Evolutionary conservation across 2,329 filamentous ascomycete genomes (phyloP), one percentile per base, ranked within the genome.

Genomic region (Thielaviopsis ethacetica): DNA sequence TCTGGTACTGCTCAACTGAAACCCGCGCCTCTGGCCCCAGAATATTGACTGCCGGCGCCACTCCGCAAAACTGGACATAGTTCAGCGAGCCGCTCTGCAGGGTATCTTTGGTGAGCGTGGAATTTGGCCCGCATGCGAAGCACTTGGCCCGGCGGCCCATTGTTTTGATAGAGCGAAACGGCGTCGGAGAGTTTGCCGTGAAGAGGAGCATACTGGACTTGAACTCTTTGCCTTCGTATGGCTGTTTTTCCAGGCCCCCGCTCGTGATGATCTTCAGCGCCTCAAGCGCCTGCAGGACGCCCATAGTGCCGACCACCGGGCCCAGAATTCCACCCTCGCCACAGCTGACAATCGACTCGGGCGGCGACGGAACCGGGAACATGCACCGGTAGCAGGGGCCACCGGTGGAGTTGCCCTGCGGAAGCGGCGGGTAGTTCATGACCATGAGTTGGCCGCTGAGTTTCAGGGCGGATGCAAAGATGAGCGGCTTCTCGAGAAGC

Each of bases 341-440:
- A 66, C 93, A 98, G 61, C 85, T 89, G 1, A 88, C 77, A 0
- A 96, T 85, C 59, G 82, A 89, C 50, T 87, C 86, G 0, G 88
- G 81, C 0, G 91, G 90, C 0, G 93, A 91, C 0, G 93, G 91
- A 44, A 79, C 85, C 0, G 90, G 91, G 65, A 95, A 98, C 13
- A 97, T 80, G 67, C 93, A 98, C 50, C 93, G 80, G 71, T 98
- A 98, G 70, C 93, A 98, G 0, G 91, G 91, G 0, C 90, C 87
- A 0, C 86, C 84, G 0, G 72, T 66, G 2, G 68, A 58, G 61
- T 71, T 66, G 1, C 83, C 84, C 10, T 77, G 75, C 2, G 80
- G 73, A 7, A 75, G 72, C 0, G 88, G 81, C 1, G 91, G 91
- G 61, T 84, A 83, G 70, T 97, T 96, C 56, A 97, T 77, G 0